Base-by-base conservation (phyloP, 495 filamentous ascomycete genomes). In the Penicillium robsamsonii region DNA sequence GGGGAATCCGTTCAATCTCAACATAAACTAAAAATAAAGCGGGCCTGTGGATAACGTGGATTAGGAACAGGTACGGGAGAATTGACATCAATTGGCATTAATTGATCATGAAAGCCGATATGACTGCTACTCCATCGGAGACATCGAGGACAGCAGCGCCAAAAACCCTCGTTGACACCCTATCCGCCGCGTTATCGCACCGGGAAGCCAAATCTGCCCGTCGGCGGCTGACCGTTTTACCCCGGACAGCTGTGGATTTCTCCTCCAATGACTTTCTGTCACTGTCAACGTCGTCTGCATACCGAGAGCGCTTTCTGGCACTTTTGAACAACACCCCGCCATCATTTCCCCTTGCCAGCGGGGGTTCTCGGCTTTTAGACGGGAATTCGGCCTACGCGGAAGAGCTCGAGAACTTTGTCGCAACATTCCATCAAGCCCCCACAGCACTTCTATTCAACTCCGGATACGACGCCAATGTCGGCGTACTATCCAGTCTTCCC, bases 391-490 rank as follows among this genome's bases (percentile, higher is more conserved):
- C 59, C 0, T 86, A 84, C 58, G 81, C 83, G 0, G 86, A 90
- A 60, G 60, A 72, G 0, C 74, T 93, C 3, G 90, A 93, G 63
- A 54, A 55, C 0, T 77, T 76, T 12, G 84, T 92, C 50, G 86
- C 90, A 0, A 50, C 57, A 0, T 91, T 91, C 60, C 87, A 92
- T 55, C 57, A 74, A n/a, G 87, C 87, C 0, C 72, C 75, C 0
- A 71, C 79, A 1, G 89, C 78, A 0, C 72, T 92, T n/a, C 69
- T 94, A 3, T 90, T 89, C 68, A 90, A 87, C 61, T 90, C 87
- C 3, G 90, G 87, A 6, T 91, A 81, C 66, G 88, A 92, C 61
- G 90, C 88, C 13, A 92, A 92, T 64, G 75, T 82, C 0, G 89
- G 85, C 2, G 75, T 92, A 2, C 83, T 89, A 22, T 72, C 80